Evolutionary conservation across 345 rosid genomes (phyloP).

Genomic region (Camelina neglecta): DNA sequence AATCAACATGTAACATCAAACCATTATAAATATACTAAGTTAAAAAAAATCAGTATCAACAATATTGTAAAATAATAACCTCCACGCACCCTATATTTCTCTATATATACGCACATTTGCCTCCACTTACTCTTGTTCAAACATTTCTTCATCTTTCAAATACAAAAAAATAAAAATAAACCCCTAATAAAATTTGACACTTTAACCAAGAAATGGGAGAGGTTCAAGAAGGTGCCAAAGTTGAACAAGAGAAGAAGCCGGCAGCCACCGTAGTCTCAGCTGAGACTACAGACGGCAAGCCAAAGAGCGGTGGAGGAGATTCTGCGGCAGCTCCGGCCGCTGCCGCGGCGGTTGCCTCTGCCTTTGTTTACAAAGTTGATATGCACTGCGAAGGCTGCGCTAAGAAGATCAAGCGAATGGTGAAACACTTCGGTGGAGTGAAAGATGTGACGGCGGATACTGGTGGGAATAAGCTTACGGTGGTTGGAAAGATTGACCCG

Average conservation of each 20-base stretch:
- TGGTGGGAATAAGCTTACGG: slow-evolving; percentile 63
- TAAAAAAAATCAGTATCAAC: slow-evolving; percentile 1
- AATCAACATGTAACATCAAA: slow-evolving; percentile 33
- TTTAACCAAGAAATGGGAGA: slow-evolving; percentile 54
- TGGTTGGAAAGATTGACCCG: slow-evolving; percentile 78
- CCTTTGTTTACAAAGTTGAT: slow-evolving; percentile 64
- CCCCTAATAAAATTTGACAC: not conserved
- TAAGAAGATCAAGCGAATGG: slow-evolving; percentile 59
- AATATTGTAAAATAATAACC: slow-evolving; percentile 24
- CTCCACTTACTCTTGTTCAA: slow-evolving; percentile 44
- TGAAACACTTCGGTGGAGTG: slow-evolving; percentile 62
- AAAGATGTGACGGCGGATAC: slow-evolving; percentile 64
- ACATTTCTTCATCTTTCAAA: slow-evolving; percentile 26
- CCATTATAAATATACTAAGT: too few species aligned
- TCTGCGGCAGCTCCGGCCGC: slow-evolving; percentile 35
- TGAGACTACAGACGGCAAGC: slow-evolving; percentile 49
- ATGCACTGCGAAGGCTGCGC: slow-evolving; percentile 95
- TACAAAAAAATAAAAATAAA: not conserved
- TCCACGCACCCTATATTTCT: slow-evolving; percentile 18
- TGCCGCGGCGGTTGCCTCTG: not conserved
- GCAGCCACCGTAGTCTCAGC: slow-evolving; percentile 37
- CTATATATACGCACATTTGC: slow-evolving; percentile 52
- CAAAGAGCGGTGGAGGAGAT: slow-evolving; percentile 51
- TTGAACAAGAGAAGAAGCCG: slow-evolving; percentile 58
- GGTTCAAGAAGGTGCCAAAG: slow-evolving; percentile 56